Percentiles rank a stretch among this genome's conserved stretches.
Conservation (phyloP, 352 stramenopile genomes). For the Phytophthora hybrid region DNA sequence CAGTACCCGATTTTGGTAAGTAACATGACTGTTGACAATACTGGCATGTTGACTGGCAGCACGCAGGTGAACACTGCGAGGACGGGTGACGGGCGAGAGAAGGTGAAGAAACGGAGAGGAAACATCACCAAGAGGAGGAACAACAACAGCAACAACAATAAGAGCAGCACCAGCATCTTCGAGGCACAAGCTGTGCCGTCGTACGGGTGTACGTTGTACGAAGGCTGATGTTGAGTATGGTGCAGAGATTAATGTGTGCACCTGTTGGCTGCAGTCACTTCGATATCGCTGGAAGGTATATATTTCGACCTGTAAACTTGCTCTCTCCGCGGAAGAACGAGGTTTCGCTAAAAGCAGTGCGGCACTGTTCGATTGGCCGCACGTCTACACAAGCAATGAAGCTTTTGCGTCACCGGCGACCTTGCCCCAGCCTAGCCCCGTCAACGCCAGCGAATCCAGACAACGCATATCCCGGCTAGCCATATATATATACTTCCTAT, state of each 20-base stretch:
- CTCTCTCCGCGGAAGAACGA: too few relatives aligned
- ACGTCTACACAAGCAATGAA: too few relatives aligned
- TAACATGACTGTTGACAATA: not conserved
- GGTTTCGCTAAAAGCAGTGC: too few relatives aligned
- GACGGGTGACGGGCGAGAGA: conserved; percentile 39
- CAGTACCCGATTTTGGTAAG: too few relatives aligned
- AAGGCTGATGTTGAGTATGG: not conserved
- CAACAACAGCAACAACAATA: conserved; percentile 31
- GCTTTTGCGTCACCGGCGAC: too few relatives aligned
- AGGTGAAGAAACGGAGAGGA: conserved; percentile 42
- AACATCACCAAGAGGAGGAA: conserved; percentile 32
- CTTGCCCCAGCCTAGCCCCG: too few relatives aligned
- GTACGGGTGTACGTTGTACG: conserved; percentile 46
- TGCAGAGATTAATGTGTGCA: not conserved
- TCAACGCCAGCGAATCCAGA: too few relatives aligned
- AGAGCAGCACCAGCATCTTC: conserved; percentile 38
- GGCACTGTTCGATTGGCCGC: too few relatives aligned
- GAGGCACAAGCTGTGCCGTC: conserved; percentile 38
- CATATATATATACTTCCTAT: too few relatives aligned
- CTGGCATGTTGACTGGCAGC: not conserved
- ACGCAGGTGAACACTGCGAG: conserved; percentile 23
- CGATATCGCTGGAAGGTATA: conserved; percentile 69
- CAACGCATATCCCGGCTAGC: too few relatives aligned
- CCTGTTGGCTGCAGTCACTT: conserved; percentile 44
- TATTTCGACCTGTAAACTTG: too few relatives aligned